Evolutionary conservation across 2,329 filamentous ascomycete species (phyloP).

Genomic region (Paraphaeosphaeria minitans): DNA sequence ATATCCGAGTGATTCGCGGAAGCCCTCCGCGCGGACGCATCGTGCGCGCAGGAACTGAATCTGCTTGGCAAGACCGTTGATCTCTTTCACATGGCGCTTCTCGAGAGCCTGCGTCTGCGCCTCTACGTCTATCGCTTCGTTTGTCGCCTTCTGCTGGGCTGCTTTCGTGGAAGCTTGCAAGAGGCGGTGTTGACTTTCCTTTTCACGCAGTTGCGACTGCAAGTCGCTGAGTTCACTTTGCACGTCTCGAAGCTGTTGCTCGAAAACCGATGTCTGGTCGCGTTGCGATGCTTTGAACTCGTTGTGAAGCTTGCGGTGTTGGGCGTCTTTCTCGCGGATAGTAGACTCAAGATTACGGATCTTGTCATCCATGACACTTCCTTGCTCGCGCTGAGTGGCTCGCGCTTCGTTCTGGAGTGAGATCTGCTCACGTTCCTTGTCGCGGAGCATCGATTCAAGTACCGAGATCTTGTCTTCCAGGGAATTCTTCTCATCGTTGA

Average conservation of each 20-base stretch:
- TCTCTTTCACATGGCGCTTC: constrained; percentile 72
- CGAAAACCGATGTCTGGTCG: constrained; percentile 13
- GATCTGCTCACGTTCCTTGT: constrained; percentile 40
- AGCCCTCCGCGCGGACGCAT: constrained; percentile 77
- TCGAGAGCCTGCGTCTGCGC: constrained; percentile 67
- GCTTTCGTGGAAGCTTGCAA: constrained; percentile 38
- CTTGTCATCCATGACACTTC: constrained; percentile 55
- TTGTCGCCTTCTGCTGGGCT: constrained; percentile 33
- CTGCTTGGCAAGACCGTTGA: constrained; percentile 83
- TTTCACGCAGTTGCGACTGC: constrained; percentile 25
- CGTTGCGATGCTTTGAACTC: constrained; percentile 13
- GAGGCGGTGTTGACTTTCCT: constrained; percentile 36
- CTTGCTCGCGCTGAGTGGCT: constrained; percentile 63
- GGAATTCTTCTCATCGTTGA: constrained; percentile 57
- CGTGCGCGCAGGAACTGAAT: constrained; percentile 88
- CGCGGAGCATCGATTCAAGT: constrained; percentile 43
- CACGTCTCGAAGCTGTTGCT: constrained; percentile 26
- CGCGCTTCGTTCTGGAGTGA: constrained; percentile 45
- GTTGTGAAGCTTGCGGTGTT: constrained; percentile 19
- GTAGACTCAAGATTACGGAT: constrained; percentile 42
- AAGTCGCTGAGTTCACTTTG: constrained; percentile 24
- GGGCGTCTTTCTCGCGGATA: constrained; percentile 27
- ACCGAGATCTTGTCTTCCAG: constrained; percentile 62
- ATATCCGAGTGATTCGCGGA: constrained; percentile 80
- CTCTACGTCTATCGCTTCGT: constrained; percentile 38